These are phyloP conservation scores for Eruca vesicaria DNA, from an alignment of 441 rosid genomes.

Conservation along the genomic window DNA sequence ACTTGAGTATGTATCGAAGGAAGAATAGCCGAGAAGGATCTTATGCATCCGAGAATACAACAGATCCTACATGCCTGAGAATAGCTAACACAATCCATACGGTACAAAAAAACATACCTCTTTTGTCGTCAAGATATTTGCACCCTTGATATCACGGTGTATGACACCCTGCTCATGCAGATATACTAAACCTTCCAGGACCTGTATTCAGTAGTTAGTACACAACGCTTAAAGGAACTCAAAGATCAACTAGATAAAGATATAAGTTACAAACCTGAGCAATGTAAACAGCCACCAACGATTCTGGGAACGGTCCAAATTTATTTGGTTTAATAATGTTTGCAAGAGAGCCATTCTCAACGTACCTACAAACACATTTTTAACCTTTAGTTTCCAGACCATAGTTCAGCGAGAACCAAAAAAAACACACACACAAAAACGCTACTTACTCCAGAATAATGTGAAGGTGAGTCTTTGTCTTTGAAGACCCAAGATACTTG, in stretches of 20 bases:
- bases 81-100: conserved; percentile 2
- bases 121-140: conserved; percentile 92
- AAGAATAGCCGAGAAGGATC: conserved; percentile 7
- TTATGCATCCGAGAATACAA: conserved; percentile 9
- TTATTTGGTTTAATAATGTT: conserved; percentile 96
- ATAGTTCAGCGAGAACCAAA: background rate
- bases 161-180: conserved; percentile 97
- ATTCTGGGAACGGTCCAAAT: conserved; percentile 96
- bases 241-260: conserved; percentile 20
- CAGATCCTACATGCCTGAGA: background rate
- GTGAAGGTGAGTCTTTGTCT: conserved; percentile 93
- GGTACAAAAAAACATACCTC: conserved; percentile 48
- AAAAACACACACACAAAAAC: conserved; percentile 1
- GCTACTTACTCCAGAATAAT: conserved; percentile 89
- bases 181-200: conserved; percentile 94
- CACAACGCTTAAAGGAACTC: conserved; percentile 14
- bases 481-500: conserved; percentile 89
- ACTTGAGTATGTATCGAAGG: conserved; percentile 14
- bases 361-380: conserved; percentile 60
- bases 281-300: conserved; percentile 91
- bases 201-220: conserved; percentile 48
- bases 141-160: conserved; percentile 98
- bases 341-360: conserved; percentile 98
- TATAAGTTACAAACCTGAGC: conserved; percentile 74
- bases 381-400: conserved; percentile 20